A percentile compares a stretch with the other conserved stretches of the same genome.
Conservation (phyloP, 208 protist species). For the Trypanosoma grayi region DNA sequence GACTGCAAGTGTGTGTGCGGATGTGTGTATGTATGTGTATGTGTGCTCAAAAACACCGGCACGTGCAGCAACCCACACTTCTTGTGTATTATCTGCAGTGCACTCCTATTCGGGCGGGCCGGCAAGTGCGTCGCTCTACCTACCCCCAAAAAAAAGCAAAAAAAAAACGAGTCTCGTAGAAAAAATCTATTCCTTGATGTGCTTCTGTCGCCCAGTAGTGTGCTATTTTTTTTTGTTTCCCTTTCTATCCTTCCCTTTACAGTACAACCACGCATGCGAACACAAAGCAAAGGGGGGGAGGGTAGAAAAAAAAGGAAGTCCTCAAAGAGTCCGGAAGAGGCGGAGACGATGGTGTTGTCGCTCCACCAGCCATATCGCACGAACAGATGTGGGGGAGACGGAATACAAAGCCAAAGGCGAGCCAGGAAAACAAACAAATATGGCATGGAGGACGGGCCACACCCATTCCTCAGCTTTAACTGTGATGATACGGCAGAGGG, state of each 20-base stretch:
- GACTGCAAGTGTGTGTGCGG: not conserved
- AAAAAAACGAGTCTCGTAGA: not conserved
- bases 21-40: not conserved
- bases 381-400: too few relatives aligned
- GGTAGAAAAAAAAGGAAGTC: slow-evolving; percentile 8
- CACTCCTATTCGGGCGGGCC: not conserved
- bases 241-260: too few relatives aligned
- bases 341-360: too few relatives aligned
- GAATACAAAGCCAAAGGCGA: slow-evolving; percentile 1
- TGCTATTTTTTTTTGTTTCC: too few relatives aligned
- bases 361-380: too few relatives aligned
- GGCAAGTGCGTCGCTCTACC: not conserved
- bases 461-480: slow-evolving; percentile 1
- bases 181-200: too few relatives aligned
- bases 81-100: too few relatives aligned
- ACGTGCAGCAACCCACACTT: too few relatives aligned
- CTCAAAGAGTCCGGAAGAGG: not conserved
- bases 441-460: slow-evolving; percentile 11
- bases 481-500: not conserved
- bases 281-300: too few relatives aligned
- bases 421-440: slow-evolving; percentile 9
- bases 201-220: too few relatives aligned
- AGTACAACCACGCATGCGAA: too few relatives aligned
- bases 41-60: too few relatives aligned
- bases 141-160: slow-evolving; percentile 8